These are phyloP conservation scores for Penicillium sclerotigenum DNA, from an alignment of 2,329 filamentous ascomycete genomes.

Conservation along the genomic window DNA sequence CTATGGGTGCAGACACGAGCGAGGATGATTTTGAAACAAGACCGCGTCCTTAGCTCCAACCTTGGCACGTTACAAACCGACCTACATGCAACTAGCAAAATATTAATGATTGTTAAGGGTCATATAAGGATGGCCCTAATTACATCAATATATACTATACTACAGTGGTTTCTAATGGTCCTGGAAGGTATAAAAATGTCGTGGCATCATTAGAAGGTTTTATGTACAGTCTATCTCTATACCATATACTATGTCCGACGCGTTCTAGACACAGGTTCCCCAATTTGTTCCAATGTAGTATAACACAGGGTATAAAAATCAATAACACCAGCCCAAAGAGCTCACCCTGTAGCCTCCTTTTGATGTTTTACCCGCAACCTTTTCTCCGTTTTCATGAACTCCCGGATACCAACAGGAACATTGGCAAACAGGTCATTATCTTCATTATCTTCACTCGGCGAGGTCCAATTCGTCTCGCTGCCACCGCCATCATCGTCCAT, in stretches of 20 bases:
- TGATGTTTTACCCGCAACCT: constrained; percentile 72
- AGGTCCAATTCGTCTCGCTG: constrained; percentile 65
- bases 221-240: constrained; percentile 18
- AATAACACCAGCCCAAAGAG: neutral
- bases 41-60: neutral
- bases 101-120: neutral
- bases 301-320: constrained; percentile 14
- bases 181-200: neutral
- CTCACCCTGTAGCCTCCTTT: constrained; percentile 41
- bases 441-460: constrained; percentile 50
- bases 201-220: constrained; percentile 8
- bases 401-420: constrained; percentile 86
- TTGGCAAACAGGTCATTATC: constrained; percentile 67
- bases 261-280: constrained; percentile 1
- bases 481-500: constrained; percentile 81
- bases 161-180: neutral
- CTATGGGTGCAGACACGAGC: neutral
- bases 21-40: neutral
- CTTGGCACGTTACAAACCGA: neutral
- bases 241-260: constrained; percentile 1
- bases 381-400: constrained; percentile 98
- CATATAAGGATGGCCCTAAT: neutral
- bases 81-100: neutral
- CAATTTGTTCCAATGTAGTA: neutral
- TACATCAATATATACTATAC: neutral